A percentile compares a stretch with the other conserved stretches of the same genome.
These are phyloP conservation scores for Coffea eugenioides DNA, from an alignment of 257 asterid genomes.

Conservation along the genomic window DNA sequence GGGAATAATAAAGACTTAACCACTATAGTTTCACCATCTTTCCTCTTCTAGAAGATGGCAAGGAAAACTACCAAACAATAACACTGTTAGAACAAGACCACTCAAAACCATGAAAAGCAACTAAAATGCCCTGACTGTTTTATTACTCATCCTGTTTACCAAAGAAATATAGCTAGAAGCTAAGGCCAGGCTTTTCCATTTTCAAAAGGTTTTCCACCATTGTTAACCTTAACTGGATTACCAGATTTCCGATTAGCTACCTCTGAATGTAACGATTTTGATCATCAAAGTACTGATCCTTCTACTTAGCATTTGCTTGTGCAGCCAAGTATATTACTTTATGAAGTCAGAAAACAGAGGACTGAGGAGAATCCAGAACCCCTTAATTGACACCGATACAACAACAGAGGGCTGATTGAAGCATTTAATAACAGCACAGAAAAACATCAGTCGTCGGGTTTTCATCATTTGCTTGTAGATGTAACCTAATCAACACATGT, in stretches of 20 bases:
- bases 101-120: neutral
- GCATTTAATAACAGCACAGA: neutral
- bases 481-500: neutral
- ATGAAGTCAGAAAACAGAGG: neutral
- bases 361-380: neutral
- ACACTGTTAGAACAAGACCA: neutral
- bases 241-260: neutral
- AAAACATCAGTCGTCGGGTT: neutral
- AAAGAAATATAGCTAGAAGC: neutral
- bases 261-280: neutral
- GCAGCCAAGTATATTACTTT: neutral
- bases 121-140: neutral
- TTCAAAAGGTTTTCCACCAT: neutral
- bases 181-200: neutral
- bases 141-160: neutral
- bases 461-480: neutral
- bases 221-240: neutral
- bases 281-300: neutral
- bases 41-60: neutral
- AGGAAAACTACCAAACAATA: neutral
- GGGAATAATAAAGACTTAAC: too few species aligned
- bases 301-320: neutral
- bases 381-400: neutral
- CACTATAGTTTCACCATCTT: neutral
- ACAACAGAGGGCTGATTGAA: neutral